Percentiles rank a stretch among this genome's conserved stretches.
Evolutionary conservation across 805 yeast species (phyloP).

Genomic region (Yarrowia divulgata): DNA sequence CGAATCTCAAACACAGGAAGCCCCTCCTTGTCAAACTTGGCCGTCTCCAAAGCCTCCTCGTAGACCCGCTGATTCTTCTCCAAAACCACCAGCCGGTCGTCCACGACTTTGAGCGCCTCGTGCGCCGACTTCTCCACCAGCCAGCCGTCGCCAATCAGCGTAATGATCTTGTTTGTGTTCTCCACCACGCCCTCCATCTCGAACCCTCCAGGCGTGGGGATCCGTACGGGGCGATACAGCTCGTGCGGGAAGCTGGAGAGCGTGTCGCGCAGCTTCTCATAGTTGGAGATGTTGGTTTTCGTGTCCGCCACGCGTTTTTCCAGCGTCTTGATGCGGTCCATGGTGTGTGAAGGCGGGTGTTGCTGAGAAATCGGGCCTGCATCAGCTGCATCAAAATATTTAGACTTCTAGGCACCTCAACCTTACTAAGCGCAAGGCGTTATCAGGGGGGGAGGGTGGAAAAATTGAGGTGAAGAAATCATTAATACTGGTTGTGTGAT

Average conservation of each 20-base stretch:
- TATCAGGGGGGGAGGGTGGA: neutral
- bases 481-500: neutral
- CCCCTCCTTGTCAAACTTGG: slow-evolving; percentile 50
- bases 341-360: neutral
- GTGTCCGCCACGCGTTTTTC: slow-evolving; percentile 28
- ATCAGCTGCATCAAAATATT: neutral
- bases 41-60: slow-evolving; percentile 18
- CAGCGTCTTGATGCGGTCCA: slow-evolving; percentile 30
- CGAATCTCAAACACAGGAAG: slow-evolving; percentile 77
- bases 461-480: neutral
- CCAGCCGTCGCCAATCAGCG: slow-evolving; percentile 26
- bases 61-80: slow-evolving; percentile 1
- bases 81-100: slow-evolving; percentile 20
- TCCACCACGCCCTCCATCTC: slow-evolving; percentile 15
- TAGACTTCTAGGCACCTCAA: slow-evolving; percentile 5
- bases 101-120: slow-evolving; percentile 11
- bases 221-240: slow-evolving; percentile 18
- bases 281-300: slow-evolving; percentile 24
- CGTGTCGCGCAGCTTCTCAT: slow-evolving; percentile 25
- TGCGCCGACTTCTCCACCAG: slow-evolving; percentile 18
- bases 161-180: slow-evolving; percentile 27
- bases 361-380: neutral
- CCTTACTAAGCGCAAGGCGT: neutral
- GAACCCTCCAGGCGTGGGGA: slow-evolving; percentile 21
- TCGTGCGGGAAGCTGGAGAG: slow-evolving; percentile 19